Evolutionary conservation across 2,329 filamentous ascomycete species (phyloP), one percentile per base, ranked within the genome.

Genomic region (Pyrenochaeta sp.): DNA sequence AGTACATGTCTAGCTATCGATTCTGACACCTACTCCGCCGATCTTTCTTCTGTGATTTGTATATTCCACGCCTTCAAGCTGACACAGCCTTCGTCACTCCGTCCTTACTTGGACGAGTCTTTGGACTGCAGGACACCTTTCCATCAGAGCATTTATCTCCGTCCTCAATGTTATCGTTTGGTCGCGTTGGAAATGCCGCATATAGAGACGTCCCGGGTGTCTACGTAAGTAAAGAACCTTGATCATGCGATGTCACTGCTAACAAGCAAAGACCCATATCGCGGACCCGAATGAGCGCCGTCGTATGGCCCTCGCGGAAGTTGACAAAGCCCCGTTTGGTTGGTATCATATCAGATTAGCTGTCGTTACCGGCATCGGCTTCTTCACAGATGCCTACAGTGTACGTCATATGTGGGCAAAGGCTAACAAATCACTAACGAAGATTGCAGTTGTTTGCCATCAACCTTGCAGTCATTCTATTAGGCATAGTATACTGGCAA

Each of bases 301-400:
- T n/a, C 71, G 73, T 5, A 71, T 76, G 69, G 72, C 73, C 44
- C 64, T 77, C 19, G 74, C 74, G 12, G 74, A 77, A 52, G 70
- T 77, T 30, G 74, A 77, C 39, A 77, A 76, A 50, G 44, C n/a
- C 7, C 12, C 28, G 28, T 30, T 30, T 30, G 28, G 28, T 5
- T 30, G 28, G 28, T 92, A 93, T 74, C 91, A 95, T 72, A 86
- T 93, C 57, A 86, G 91, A 40, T 90, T 91, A 56, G 86, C 91
- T 52, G 80, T 91, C 8, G 91, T 94, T 25, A 91, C 91, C 30
- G 91, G 92, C 69, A 90, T 94, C 61, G 92, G 91, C 67, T 95
- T 96, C 86, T 95, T 95, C 79, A 94, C 91, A 15, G 92, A 94
- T 74, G 90, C 90, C 12, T 94, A 93, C 78, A 71, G 65, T 64